Conservation (phyloP, 495 filamentous ascomycete species). For the Darksidea phi region DNA sequence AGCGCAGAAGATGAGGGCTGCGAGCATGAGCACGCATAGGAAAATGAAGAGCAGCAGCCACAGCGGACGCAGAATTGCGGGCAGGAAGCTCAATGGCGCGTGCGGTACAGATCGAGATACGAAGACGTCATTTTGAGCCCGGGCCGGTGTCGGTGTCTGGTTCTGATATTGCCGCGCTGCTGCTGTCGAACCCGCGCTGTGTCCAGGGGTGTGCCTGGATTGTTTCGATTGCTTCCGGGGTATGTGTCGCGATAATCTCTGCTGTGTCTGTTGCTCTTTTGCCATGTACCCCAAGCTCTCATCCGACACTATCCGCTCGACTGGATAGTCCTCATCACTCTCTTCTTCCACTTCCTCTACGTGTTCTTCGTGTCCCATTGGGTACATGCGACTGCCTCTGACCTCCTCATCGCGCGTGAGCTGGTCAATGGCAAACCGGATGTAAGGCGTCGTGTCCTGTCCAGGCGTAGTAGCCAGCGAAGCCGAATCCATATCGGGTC, state of each 20-base stretch:
- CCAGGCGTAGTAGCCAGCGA: slow-evolving; percentile 59
- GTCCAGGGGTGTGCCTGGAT: background rate
- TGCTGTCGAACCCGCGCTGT: background rate
- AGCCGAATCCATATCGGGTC: slow-evolving; percentile 37
- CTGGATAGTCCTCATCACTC: slow-evolving; percentile 28
- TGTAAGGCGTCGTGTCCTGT: slow-evolving; percentile 66
- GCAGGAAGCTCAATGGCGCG: slow-evolving; percentile 63
- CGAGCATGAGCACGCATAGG: slow-evolving; percentile 68
- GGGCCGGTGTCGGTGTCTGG: background rate
- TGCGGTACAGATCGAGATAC: slow-evolving; percentile 50
- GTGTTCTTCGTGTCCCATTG: slow-evolving; percentile 3
- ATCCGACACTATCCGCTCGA: slow-evolving; percentile 32
- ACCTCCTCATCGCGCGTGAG: slow-evolving; percentile 65
- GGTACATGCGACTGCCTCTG: slow-evolving; percentile 36
- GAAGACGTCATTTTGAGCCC: slow-evolving; percentile 47
- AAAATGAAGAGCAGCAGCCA: slow-evolving; percentile 58
- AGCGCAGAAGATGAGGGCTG: slow-evolving; percentile 68
- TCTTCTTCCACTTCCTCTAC: slow-evolving; percentile 3
- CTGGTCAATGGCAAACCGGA: slow-evolving; percentile 71
- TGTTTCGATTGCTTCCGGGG: slow-evolving; percentile 17
- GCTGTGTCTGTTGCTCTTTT: slow-evolving; percentile 22
- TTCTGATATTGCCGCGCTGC: background rate
- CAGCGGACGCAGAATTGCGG: slow-evolving; percentile 61
- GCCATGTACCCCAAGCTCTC: slow-evolving; percentile 35
- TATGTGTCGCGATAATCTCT: slow-evolving; percentile 14